Percentiles rank a stretch among this genome's conserved stretches.
phyloP scores from a whole-genome alignment of 768 basidiomycete species.

The Mrakia hoshinonis region DNA sequence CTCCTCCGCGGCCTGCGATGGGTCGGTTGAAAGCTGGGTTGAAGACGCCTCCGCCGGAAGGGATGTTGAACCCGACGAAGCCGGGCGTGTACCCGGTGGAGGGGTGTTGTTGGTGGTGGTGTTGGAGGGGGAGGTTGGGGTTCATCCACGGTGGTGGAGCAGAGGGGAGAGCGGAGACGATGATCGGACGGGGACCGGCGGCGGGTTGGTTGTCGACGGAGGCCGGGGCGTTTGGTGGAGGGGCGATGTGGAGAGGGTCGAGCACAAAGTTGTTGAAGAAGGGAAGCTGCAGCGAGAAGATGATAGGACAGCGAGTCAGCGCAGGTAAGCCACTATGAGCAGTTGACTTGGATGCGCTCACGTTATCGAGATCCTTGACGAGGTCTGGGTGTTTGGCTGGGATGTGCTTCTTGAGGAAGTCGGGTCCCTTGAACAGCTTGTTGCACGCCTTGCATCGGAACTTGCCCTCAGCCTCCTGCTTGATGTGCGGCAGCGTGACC shows the following conservation, averaged over 20 bases:
- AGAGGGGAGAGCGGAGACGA: constrained; percentile 44
- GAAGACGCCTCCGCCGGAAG: constrained; percentile 9
- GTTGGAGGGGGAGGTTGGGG: neutral
- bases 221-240: constrained; percentile 35
- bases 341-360: constrained; percentile 42
- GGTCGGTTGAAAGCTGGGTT: constrained; percentile 10
- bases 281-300: constrained; percentile 50
- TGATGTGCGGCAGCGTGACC: constrained; percentile 68
- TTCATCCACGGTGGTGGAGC: constrained; percentile 46
- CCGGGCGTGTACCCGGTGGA: constrained; percentile 25
- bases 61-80: constrained; percentile 23
- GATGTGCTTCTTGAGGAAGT: constrained; percentile 96
- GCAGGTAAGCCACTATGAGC: neutral
- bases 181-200: constrained; percentile 48
- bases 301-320: constrained; percentile 27
- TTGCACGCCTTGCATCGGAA: constrained; percentile 88
- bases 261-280: constrained; percentile 95
- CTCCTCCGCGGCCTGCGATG: constrained; percentile 11
- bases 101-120: neutral
- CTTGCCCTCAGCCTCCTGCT: constrained; percentile 94
- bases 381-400: constrained; percentile 86
- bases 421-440: constrained; percentile 93
- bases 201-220: constrained; percentile 37
- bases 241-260: constrained; percentile 74
- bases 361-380: constrained; percentile 67